Percentiles rank a stretch among this genome's conserved stretches.
Conservation (phyloP, 2,329 filamentous ascomycete genomes). For the Fusarium nisikadoi region DNA sequence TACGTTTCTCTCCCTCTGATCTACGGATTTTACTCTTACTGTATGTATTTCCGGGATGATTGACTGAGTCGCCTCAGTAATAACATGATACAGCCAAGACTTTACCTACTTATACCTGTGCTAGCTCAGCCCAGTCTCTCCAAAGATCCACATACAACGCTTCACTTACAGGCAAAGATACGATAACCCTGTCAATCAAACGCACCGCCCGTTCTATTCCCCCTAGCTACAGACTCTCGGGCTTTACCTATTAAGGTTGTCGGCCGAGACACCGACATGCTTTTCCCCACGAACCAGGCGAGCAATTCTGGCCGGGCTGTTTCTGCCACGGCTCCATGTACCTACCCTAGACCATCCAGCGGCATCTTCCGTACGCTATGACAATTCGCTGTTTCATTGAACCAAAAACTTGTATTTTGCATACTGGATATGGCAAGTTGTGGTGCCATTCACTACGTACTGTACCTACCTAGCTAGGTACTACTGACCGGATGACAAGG, state of each 20-base stretch:
- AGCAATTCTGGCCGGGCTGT: neutral
- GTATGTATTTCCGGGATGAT: neutral
- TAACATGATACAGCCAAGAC: neutral
- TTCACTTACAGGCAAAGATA: neutral
- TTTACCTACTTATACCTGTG: neutral
- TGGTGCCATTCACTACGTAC: neutral
- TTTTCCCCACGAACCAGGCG: constrained; percentile 13
- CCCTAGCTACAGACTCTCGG: neutral
- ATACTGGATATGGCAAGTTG: constrained; percentile 1
- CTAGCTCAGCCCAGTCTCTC: neutral
- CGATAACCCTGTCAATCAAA: neutral
- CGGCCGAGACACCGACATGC: neutral
- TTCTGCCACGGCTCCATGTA: neutral
- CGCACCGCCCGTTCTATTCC: neutral
- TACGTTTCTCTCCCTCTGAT: neutral
- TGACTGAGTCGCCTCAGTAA: neutral
- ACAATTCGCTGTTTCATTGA: neutral
- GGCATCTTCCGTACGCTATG: constrained; percentile 4
- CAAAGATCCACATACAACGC: neutral
- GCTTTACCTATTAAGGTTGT: neutral
- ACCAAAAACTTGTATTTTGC: neutral
- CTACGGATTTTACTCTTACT: neutral
- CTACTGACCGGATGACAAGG: neutral
- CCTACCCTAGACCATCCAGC: constrained; percentile 8
- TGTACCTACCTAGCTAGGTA: neutral